Percentiles rank a stretch among this genome's conserved stretches.
Evolutionary conservation across 805 yeast species (phyloP).

Genomic region (Kodamaea laetipori): DNA sequence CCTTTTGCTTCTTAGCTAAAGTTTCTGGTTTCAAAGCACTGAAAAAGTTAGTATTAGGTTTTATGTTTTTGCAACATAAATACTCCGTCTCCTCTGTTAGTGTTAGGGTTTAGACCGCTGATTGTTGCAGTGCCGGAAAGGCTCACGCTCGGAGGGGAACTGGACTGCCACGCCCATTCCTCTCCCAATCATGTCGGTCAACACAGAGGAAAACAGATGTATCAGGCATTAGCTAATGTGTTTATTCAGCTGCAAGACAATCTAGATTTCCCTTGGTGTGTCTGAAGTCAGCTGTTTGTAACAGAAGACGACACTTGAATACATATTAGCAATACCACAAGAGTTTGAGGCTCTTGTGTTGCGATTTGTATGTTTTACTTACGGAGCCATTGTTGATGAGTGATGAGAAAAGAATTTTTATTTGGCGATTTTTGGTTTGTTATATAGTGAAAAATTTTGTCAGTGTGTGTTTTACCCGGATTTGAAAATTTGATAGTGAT

Average conservation of each 20-base stretch:
- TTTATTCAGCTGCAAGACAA: conserved; percentile 41
- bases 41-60: conserved; percentile 26
- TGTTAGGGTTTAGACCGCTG: conserved; percentile 4
- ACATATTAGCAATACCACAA: background rate
- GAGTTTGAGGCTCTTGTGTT: background rate
- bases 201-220: conserved; percentile 47
- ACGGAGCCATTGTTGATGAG: conserved; percentile 12
- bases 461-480: background rate
- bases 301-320: conserved; percentile 5
- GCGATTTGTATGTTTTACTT: conserved; percentile 7
- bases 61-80: conserved; percentile 9
- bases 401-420: conserved; percentile 4
- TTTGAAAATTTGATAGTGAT: no score
- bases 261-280: conserved; percentile 41
- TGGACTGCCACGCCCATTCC: conserved; percentile 45
- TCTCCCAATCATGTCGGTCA: conserved; percentile 26
- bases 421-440: background rate
- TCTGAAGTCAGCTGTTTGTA: conserved; percentile 3
- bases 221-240: conserved; percentile 44
- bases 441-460: conserved; percentile 10
- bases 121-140: conserved; percentile 25
- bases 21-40: conserved; percentile 76
- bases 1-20: conserved; percentile 78
- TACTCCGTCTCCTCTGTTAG: conserved; percentile 15
- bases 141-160: conserved; percentile 27